A percentile compares a stretch with the other conserved stretches of the same genome.
Evolutionary conservation across 805 yeast species (phyloP).

Genomic region (Grigorovia humatica): DNA sequence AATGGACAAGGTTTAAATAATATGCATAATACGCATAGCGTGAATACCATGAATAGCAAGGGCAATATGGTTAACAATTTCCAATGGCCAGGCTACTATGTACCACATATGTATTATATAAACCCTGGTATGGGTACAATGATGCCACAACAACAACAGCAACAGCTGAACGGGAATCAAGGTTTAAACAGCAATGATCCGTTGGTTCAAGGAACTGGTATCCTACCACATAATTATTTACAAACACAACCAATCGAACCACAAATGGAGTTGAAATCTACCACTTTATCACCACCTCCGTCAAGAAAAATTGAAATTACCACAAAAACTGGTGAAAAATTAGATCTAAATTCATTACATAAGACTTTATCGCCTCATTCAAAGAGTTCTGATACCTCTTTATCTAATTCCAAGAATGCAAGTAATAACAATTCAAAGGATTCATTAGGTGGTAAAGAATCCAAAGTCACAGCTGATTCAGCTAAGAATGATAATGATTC

Average conservation of each 20-base stretch:
- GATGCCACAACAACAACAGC: slow-evolving; percentile 11
- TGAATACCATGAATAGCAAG: neutral
- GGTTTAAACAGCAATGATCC: slow-evolving; percentile 2
- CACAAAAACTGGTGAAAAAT: slow-evolving; percentile 26
- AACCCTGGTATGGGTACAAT: neutral
- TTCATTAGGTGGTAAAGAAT: neutral
- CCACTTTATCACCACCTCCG: slow-evolving; percentile 7
- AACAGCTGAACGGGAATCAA: neutral
- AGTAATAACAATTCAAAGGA: neutral
- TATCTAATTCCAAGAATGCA: slow-evolving; percentile 1
- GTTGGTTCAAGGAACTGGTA: slow-evolving; percentile 2
- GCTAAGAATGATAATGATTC: neutral
- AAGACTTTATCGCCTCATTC: neutral
- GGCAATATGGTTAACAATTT: neutral
- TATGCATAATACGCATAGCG: neutral
- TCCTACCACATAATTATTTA: neutral
- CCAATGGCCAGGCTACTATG: slow-evolving; percentile 18
- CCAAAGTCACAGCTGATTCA: slow-evolving; percentile 1
- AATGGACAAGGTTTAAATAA: neutral
- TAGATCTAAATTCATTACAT: slow-evolving; percentile 21
- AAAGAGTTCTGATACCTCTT: neutral
- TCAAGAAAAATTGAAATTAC: slow-evolving; percentile 25
- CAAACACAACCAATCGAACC: slow-evolving; percentile 1
- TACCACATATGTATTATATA: slow-evolving; percentile 20
- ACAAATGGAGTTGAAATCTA: neutral